These are phyloP conservation scores for Didymella pomorum DNA, from an alignment of 2,329 filamentous ascomycete species.

Conservation along the genomic window DNA sequence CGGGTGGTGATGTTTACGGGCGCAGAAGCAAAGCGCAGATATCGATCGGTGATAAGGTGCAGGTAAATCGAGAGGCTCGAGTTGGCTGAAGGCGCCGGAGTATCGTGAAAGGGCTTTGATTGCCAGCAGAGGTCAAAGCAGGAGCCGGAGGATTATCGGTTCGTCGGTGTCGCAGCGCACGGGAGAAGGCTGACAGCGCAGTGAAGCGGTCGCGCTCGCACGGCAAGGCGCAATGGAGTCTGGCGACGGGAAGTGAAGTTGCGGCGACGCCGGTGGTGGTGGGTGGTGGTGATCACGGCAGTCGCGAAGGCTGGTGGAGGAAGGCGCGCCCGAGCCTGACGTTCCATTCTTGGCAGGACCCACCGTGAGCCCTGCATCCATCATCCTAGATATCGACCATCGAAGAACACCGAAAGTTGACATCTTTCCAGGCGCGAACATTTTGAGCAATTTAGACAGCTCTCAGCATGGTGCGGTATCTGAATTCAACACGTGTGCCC, in stretches of 20 bases:
- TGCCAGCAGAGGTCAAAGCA: conserved; percentile 14
- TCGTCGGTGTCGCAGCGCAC: conserved; percentile 15
- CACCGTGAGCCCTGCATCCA: conserved; percentile 7
- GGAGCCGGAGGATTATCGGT: conserved; percentile 17
- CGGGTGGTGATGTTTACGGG: not conserved
- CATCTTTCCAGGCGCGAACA: not conserved
- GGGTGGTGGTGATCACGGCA: conserved; percentile 8
- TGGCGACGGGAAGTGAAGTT: not conserved
- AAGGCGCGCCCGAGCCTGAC: conserved; percentile 18
- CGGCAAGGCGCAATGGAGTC: conserved; percentile 9
- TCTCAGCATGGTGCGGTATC: not conserved
- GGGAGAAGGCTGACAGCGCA: conserved; percentile 13
- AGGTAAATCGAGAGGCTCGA: conserved; percentile 7
- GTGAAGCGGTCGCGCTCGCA: conserved; percentile 25
- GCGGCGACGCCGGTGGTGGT: conserved; percentile 17
- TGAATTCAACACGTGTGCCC: too few species aligned
- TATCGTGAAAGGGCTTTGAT: conserved; percentile 23
- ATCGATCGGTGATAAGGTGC: not conserved
- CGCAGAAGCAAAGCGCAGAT: not conserved
- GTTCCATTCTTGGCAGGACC: conserved; percentile 11
- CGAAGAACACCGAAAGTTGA: not conserved
- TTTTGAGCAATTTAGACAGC: not conserved
- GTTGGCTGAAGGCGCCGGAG: conserved; percentile 12
- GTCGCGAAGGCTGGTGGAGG: conserved; percentile 15
- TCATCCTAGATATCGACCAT: not conserved